Percentiles rank a stretch among this genome's conserved stretches.
phyloP scores from a whole-genome alignment of 2,329 filamentous ascomycete genomes.

The Seiridium cupressi region DNA sequence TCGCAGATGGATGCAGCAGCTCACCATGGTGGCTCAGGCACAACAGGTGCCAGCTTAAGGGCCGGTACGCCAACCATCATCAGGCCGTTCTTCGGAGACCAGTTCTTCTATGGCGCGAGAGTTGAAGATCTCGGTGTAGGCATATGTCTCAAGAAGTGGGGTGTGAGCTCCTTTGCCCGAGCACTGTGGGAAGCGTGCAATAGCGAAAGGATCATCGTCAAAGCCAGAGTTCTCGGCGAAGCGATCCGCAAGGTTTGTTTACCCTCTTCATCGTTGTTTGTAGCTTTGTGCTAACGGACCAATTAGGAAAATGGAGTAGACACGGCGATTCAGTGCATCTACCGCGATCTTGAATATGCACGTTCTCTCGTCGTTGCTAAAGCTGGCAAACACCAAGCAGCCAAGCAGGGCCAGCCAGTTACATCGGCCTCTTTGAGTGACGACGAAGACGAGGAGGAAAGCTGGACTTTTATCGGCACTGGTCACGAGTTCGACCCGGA shows the following conservation, averaged over 20 bases:
- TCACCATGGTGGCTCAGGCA: constrained; percentile 93
- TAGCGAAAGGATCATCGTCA: constrained; percentile 86
- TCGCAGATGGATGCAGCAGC: constrained; percentile 88
- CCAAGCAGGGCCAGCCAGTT: constrained; percentile 26
- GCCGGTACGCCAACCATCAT: constrained; percentile 93
- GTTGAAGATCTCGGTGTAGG: constrained; percentile 94
- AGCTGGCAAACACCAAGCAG: constrained; percentile 45
- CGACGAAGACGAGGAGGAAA: constrained; percentile 70
- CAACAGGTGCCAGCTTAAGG: constrained; percentile 87
- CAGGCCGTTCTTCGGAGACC: constrained; percentile 95
- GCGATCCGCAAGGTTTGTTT: constrained; percentile 76
- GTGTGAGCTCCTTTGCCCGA: constrained; percentile 78
- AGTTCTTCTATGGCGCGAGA: constrained; percentile 90
- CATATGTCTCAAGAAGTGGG: constrained; percentile 84
- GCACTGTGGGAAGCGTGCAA: constrained; percentile 91
- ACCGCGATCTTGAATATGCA: constrained; percentile 92
- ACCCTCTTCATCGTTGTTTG: background rate
- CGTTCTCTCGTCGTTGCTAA: constrained; percentile 74
- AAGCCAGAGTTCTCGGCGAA: constrained; percentile 78
- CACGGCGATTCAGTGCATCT: constrained; percentile 86
- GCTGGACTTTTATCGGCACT: constrained; percentile 83
- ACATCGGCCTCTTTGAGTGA: constrained; percentile 32
- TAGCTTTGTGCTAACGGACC: constrained; percentile 23
- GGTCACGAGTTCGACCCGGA: constrained; percentile 35
- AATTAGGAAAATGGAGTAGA: constrained; percentile 83